Evolutionary conservation across 2,329 filamentous ascomycete genomes (phyloP).

Genomic region (Claviceps digitariae): DNA sequence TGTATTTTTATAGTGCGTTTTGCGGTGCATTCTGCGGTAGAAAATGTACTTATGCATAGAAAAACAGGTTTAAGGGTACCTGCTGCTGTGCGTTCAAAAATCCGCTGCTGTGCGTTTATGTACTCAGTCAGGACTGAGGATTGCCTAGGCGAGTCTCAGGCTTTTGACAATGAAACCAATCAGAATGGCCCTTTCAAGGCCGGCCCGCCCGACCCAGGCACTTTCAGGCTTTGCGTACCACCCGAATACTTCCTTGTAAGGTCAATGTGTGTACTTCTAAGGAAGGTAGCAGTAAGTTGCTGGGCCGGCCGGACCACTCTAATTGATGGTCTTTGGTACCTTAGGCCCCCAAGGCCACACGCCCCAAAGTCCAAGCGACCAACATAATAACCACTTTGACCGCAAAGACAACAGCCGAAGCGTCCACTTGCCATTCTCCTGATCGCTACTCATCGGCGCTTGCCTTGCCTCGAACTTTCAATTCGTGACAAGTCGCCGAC

Average conservation of each 20-base stretch:
- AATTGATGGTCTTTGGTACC: neutral
- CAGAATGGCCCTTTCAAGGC: neutral
- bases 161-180: neutral
- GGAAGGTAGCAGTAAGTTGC: neutral
- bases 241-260: too few species aligned
- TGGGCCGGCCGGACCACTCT: neutral
- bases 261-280: neutral
- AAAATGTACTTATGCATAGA: too few species aligned
- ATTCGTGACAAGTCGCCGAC: constrained; percentile 1
- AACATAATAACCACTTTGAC: neutral
- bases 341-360: neutral
- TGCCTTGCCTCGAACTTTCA: neutral
- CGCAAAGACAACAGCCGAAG: neutral
- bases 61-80: too few species aligned
- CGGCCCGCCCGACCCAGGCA: neutral
- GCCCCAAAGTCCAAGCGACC: neutral
- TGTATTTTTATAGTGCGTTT: too few species aligned
- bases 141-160: neutral
- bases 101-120: too few species aligned
- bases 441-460: neutral
- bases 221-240: too few species aligned
- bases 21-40: too few species aligned
- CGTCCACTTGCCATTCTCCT: neutral
- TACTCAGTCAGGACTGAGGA: neutral
- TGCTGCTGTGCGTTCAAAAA: too few species aligned